Evolutionary conservation across 495 filamentous ascomycete genomes (phyloP).

Genomic region (Hypoxylon intermedium): DNA sequence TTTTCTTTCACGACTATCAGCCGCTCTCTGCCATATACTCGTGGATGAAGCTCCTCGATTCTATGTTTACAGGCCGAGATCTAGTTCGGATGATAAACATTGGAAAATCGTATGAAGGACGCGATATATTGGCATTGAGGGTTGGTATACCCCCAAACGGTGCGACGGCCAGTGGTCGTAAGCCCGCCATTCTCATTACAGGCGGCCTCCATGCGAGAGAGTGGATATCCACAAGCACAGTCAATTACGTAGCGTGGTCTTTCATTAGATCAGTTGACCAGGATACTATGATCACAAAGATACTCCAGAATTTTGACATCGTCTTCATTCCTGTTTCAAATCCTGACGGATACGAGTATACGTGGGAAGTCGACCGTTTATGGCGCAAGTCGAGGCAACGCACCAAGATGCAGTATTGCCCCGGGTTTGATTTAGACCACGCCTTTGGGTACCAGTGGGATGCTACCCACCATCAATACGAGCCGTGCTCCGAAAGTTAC

Average conservation of each 20-base stretch:
- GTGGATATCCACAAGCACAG: constrained; percentile 93
- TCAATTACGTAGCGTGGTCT: constrained; percentile 90
- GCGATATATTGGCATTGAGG: constrained; percentile 81
- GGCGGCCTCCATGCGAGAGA: constrained; percentile 91
- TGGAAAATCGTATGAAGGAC: constrained; percentile 82
- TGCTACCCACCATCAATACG: constrained; percentile 65
- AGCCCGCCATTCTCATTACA: constrained; percentile 80
- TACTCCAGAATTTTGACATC: constrained; percentile 84
- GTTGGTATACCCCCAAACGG: constrained; percentile 69
- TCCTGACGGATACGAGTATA: constrained; percentile 92
- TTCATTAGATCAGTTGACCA: constrained; percentile 83
- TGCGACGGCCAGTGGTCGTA: constrained; percentile 47
- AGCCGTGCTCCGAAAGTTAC: constrained; percentile 93
- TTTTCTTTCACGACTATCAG: constrained; percentile 91
- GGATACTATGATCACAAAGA: constrained; percentile 67
- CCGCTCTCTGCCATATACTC: constrained; percentile 73
- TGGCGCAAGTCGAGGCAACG: constrained; percentile 96
- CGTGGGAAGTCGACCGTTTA: constrained; percentile 87
- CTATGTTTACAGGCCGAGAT: constrained; percentile 76
- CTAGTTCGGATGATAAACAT: constrained; percentile 76
- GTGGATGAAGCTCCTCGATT: constrained; percentile 89
- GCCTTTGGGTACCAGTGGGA: constrained; percentile 87
- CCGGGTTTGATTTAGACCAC: constrained; percentile 87
- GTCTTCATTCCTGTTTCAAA: constrained; percentile 91
- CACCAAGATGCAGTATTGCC: constrained; percentile 82